Evolutionary conservation across 2,329 filamentous ascomycete genomes (phyloP).

Genomic region (Colletotrichum sp.): DNA sequence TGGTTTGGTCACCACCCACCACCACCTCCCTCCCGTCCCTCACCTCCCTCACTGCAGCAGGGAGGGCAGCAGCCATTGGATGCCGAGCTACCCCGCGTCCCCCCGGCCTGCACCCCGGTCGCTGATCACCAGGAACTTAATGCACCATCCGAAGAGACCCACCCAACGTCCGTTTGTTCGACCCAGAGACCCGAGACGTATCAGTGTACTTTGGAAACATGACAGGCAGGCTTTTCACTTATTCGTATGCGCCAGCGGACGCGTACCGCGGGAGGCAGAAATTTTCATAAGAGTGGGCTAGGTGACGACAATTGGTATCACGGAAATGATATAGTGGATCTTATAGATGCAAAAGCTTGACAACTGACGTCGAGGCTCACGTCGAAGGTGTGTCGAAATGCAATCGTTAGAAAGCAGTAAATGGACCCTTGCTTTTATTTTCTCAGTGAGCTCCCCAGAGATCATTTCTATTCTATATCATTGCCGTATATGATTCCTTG

Average conservation of each 20-base stretch:
- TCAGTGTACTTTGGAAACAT: neutral
- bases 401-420: neutral
- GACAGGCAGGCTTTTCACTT: neutral
- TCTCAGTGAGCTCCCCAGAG: neutral
- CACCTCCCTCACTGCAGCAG: neutral
- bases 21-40: neutral
- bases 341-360: neutral
- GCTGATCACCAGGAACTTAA: constrained; percentile 1
- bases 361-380: neutral
- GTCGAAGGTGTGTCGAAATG: neutral
- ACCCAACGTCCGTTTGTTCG: neutral
- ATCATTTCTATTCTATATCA: neutral
- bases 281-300: neutral
- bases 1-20: neutral
- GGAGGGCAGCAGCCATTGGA: neutral
- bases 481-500: neutral
- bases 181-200: neutral
- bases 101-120: constrained; percentile 6
- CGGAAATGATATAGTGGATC: neutral
- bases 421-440: neutral
- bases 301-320: neutral
- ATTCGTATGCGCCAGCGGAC: neutral
- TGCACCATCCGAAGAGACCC: neutral
- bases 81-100: constrained; percentile 19
- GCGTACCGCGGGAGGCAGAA: neutral